Base-by-base conservation (phyloP, 1,139 yeast genomes). In the Barnettozyma hawaiiensis region DNA sequence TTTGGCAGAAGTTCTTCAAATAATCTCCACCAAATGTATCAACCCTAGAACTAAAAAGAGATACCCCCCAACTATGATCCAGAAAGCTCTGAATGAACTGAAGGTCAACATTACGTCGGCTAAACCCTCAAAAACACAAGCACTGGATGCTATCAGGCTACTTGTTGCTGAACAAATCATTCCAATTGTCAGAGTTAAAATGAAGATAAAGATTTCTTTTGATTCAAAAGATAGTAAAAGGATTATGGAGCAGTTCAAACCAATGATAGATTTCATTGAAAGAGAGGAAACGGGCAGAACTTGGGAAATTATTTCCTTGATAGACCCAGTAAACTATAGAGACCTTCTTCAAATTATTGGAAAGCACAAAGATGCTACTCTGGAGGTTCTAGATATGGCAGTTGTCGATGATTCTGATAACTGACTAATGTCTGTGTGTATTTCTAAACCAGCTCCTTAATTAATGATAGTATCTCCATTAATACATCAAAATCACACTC, bases 61-160 rank as follows among this genome's bases (percentile, higher is more conserved):
- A 55, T 92, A 92, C 57, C 96, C 98, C 0, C 92, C 96, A 11
- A 76, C 95, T 0, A 90, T 94, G 82, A 85, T 92, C 44, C 95
- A 86, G 50, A 94, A 92, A 63, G 89, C 92, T 0, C 69, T 92
- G 46, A 73, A 73, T 40, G 95, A 86, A 57, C 64, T 89, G 41
- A 90, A 89, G 50, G 87, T 84, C 62, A 90, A 87, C 61, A 74
- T 86, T 50, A 79, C 78, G 31, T 76, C 90, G n/a, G 78, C 79
- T 42, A 85, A 84, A 54, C 74, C 87, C 2, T 85, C 96, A 28
- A 92, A 92, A 63, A 71, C 77, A 9, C 97, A 89, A 61, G 97
- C 97, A 0, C 66, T 94, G 42, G 97, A 92, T 47, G 97, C 96
- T 5, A 90, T 94, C 52, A 85, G 79, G 58, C 61, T 84, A 42